These are phyloP conservation scores for Plasmodium sp. DNA, from an alignment of 169 alveolate species.

Conservation along the genomic window DNA sequence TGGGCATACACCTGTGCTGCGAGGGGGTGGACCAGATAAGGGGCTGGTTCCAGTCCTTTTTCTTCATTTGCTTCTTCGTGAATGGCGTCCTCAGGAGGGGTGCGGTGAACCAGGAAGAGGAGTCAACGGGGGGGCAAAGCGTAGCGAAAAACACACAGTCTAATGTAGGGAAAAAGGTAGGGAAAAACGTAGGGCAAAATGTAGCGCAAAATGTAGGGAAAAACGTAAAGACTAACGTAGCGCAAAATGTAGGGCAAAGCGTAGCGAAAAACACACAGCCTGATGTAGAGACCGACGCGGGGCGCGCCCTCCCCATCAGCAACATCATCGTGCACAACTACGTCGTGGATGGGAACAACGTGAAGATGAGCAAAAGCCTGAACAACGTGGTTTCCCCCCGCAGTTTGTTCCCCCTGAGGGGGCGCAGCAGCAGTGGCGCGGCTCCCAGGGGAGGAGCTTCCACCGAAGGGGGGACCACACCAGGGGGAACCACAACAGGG, in stretches of 20 bases:
- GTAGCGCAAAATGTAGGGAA: no score
- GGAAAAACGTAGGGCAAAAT: no score
- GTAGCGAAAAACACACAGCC: no score
- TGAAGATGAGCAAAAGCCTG: constrained; percentile 94
- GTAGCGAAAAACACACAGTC: no score
- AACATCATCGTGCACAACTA: constrained; percentile 94
- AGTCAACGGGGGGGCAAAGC: background rate
- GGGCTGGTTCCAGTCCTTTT: constrained; percentile 90
- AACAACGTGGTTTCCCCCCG: constrained; percentile 90
- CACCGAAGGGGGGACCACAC: constrained; percentile 80
- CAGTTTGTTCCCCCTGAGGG: background rate
- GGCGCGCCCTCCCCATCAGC: constrained; percentile 88
- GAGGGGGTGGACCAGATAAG: constrained; percentile 91
- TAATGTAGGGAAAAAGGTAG: no score
- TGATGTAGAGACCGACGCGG: background rate
- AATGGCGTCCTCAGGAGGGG: background rate
- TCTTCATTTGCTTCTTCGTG: constrained; percentile 75
- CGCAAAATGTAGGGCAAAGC: no score
- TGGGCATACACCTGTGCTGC: constrained; percentile 40
- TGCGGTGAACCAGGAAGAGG: background rate
- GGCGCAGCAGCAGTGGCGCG: background rate
- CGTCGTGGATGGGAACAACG: constrained; percentile 94
- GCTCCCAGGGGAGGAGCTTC: constrained; percentile 87
- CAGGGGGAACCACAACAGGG: constrained; percentile 89
- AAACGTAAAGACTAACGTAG: no score